These are phyloP conservation scores for Fistulinella prunicolor DNA, from an alignment of 768 basidiomycete genomes.

Conservation along the genomic window DNA sequence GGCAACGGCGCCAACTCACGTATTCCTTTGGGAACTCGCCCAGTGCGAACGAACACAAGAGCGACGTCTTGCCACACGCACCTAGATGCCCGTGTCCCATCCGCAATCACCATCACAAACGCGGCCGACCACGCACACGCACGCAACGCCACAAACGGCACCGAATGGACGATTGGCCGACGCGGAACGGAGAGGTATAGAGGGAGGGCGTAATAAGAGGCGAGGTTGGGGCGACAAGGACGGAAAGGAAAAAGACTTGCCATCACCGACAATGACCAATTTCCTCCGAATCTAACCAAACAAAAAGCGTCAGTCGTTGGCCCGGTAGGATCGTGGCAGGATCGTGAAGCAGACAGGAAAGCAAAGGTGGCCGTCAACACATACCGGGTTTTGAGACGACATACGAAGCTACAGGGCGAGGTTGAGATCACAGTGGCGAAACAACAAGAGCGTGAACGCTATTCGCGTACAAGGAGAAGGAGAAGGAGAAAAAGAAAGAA, in stretches of 20 bases:
- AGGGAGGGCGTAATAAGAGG: too few relatives aligned
- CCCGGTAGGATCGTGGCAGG: too few relatives aligned
- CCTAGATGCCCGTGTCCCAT: conserved; percentile 38
- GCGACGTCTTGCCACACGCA: conserved; percentile 95
- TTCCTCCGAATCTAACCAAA: conserved; percentile 82
- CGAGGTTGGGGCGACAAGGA: too few relatives aligned
- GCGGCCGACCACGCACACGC: background rate
- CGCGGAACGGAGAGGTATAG: too few relatives aligned
- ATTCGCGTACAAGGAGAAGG: conserved; percentile 5
- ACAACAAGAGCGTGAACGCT: too few relatives aligned
- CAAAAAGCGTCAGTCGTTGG: too few relatives aligned
- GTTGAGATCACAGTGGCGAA: background rate
- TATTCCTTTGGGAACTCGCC: conserved; percentile 97
- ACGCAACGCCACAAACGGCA: background rate
- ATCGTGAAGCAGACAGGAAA: too few relatives aligned
- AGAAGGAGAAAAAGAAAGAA: background rate
- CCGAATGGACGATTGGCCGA: too few relatives aligned
- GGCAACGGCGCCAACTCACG: conserved; percentile 55
- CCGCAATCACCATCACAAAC: background rate
- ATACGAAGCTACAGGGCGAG: conserved; percentile 19
- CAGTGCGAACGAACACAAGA: conserved; percentile 87
- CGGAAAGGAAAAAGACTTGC: conserved; percentile 42
- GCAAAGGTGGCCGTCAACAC: too few relatives aligned
- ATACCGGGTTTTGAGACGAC: conserved; percentile 59
- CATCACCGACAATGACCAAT: conserved; percentile 96